Evolutionary conservation across 2,329 filamentous ascomycete genomes (phyloP), one percentile per base, ranked within the genome.

Genomic region (Colletotrichum caudatum): DNA sequence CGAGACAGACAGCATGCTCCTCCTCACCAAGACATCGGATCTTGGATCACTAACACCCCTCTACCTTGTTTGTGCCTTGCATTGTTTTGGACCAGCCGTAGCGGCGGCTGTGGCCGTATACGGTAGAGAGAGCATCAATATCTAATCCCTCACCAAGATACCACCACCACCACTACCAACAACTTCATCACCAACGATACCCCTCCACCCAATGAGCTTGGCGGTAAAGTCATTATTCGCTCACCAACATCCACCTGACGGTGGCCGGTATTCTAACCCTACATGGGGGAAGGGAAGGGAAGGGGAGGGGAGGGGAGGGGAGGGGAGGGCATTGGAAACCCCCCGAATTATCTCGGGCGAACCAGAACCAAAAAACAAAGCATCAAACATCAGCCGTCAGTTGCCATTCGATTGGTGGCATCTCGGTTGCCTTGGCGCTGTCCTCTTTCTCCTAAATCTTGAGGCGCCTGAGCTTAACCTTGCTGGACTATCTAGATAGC

Each of bases 301-400:
- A 4, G 29, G 29, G 29, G 5, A 29, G 29, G 29, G 29, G 5
- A 29, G 29, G 29, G 29, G 2, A 29, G 29, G 29, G 29, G 29
- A 29, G 2, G 29, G 9, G 4, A 12, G 14, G 20, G 2, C 18
- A 20, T 12, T 54, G 51, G 26, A 54, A n/a, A n/a, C 16, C 48
- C 1, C 4, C 48, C 12, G 12, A 26, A 26, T 26, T 14, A 44
- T 60, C 33, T n/a, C 4, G 33, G n/a, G 46, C 61, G 33, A 64
- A 46, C 18, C 8, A 50, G 8, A 35, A 6, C 51, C 41, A 29
- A n/a, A 46, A 46, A 54, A 48, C 53, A n/a, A 69, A 64, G 16
- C 20, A 53, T 39, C 41, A 59, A 69, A 53, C 66, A 68, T 51
- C 59, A 50, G 51, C 53, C 61, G 54, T 54, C 61, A 53, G 61